A percentile compares a stretch with the other conserved stretches of the same genome.
phyloP scores from a whole-genome alignment of 768 basidiomycete genomes.

The Lactarius quietus region DNA sequence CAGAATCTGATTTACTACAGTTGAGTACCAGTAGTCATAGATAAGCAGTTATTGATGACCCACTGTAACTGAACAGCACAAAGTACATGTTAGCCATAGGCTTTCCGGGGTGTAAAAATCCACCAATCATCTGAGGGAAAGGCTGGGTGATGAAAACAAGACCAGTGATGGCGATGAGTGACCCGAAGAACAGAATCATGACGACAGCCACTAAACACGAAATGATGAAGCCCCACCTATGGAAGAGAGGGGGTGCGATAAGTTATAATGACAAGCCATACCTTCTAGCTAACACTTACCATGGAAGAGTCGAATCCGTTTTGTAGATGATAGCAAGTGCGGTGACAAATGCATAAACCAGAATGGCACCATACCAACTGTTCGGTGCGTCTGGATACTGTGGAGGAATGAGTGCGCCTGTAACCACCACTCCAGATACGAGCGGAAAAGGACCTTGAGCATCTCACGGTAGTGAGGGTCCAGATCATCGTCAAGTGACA shows the following conservation, averaged over 20 bases:
- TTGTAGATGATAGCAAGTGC: slow-evolving; percentile 45
- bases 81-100: slow-evolving; percentile 39
- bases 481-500: slow-evolving; percentile 33
- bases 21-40: not conserved
- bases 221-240: slow-evolving; percentile 47
- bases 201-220: slow-evolving; percentile 42
- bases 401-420: not conserved
- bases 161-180: slow-evolving; percentile 46
- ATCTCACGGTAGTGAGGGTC: slow-evolving; percentile 52
- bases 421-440: not conserved
- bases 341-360: slow-evolving; percentile 33
- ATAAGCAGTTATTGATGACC: not conserved
- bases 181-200: slow-evolving; percentile 47
- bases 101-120: slow-evolving; percentile 35
- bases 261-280: not conserved
- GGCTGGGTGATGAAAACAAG: slow-evolving; percentile 45
- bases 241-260: not conserved
- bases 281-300: slow-evolving; percentile 31
- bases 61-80: slow-evolving; percentile 47
- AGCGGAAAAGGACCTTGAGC: slow-evolving; percentile 39
- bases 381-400: slow-evolving; percentile 37
- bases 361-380: slow-evolving; percentile 34
- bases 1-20: slow-evolving; percentile 33
- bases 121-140: slow-evolving; percentile 47
- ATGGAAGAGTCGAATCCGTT: slow-evolving; percentile 46